Percentiles rank a stretch among this genome's conserved stretches.
phyloP scores from a whole-genome alignment of 75 land plant species.

The Pinus tabuliformis region DNA sequence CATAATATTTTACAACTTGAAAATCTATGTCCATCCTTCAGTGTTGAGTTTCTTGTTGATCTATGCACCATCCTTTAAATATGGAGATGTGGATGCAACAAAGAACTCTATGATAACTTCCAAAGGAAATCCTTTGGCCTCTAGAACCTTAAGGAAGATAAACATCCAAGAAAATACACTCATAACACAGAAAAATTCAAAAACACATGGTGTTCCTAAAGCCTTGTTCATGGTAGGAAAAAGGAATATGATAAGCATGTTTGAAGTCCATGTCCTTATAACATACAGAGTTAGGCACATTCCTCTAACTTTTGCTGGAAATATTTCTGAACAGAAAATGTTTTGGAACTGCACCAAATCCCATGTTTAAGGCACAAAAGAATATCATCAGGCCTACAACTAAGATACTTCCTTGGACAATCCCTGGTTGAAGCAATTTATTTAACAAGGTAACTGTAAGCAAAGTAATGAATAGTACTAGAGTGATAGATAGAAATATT shows the following conservation, averaged over 20 bases:
- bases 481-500: constrained; percentile 21
- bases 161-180: constrained; percentile 21
- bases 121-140: constrained; percentile 30
- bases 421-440: constrained; percentile 12
- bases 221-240: constrained; percentile 14
- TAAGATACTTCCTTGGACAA: constrained; percentile 14
- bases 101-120: constrained; percentile 29
- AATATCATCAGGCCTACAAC: constrained; percentile 12
- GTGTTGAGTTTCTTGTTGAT: too few species aligned
- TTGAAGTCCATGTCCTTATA: constrained; percentile 15
- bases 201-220: constrained; percentile 17
- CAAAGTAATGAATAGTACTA: constrained; percentile 16
- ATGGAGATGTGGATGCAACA: too few species aligned
- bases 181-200: constrained; percentile 13
- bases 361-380: constrained; percentile 27
- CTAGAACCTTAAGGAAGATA: constrained; percentile 35
- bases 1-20: too few species aligned
- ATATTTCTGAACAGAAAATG: constrained; percentile 38
- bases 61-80: too few species aligned
- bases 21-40: too few species aligned
- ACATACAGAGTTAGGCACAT: constrained; percentile 11
- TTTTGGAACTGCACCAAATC: constrained; percentile 30
- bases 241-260: constrained; percentile 11
- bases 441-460: neutral
- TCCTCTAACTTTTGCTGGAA: constrained; percentile 31